phyloP scores from a whole-genome alignment of 345 rosid genomes.

The Syzygium aqueum region DNA sequence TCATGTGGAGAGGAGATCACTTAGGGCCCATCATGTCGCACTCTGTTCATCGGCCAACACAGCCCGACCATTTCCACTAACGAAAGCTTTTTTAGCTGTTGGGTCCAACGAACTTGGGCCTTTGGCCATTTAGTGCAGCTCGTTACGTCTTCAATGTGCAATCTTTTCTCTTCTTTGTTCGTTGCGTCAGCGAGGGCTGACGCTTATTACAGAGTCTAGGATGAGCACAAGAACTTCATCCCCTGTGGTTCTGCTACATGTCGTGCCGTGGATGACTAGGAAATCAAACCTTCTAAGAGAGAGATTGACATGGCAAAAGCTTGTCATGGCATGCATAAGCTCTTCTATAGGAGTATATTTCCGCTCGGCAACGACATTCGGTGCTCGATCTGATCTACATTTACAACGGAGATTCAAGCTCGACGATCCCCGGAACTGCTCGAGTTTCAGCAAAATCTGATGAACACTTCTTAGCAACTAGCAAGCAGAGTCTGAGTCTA shows the following conservation, averaged over 20 bases:
- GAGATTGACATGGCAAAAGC: background rate
- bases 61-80: background rate
- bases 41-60: background rate
- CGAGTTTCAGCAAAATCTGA: background rate
- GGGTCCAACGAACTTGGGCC: background rate
- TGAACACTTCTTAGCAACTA: too few relatives aligned
- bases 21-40: background rate
- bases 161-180: background rate
- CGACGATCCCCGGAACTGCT: accelerated
- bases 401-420: background rate
- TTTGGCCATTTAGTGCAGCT: background rate
- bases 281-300: background rate
- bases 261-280: background rate
- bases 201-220: background rate
- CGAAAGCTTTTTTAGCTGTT: background rate
- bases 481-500: too few relatives aligned
- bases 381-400: background rate
- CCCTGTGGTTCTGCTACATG: background rate
- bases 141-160: background rate
- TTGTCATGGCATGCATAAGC: background rate
- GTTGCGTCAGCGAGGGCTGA: background rate
- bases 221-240: background rate
- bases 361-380: accelerated
- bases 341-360: background rate
- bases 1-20: background rate